Base-by-base conservation (phyloP, 2,329 filamentous ascomycete species). In the Scortechinia acanthostroma region DNA sequence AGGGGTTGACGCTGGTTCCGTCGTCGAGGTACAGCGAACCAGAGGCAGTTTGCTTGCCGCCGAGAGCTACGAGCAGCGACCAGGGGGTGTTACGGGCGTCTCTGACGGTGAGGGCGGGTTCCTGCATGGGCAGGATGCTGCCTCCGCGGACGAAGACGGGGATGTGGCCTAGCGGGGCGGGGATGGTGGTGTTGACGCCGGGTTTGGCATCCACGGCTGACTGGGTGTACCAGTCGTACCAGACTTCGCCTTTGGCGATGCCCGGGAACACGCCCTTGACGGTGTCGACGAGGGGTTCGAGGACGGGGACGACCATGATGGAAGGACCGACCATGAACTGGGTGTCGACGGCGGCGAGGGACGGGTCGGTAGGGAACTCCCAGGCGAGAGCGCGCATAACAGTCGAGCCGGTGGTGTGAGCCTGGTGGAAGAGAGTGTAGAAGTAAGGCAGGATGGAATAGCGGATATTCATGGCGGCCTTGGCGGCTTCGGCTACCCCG, bases 191-290 rank as follows among this genome's bases (percentile, higher is more conserved):
- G 55, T 84, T 84, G 46, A 71, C 65, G 6, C 75, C 74, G 2
- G 73, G 62, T 21, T 65, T 49, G 1, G 69, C 73, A 15, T 66
- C 55, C 2, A 88, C 66, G 0, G 68, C 69, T 0, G 69, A 70
- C 43, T 80, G 76, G n/a, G 74, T 84, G 60, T 89, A 89, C 84
- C 85, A 91, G 58, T 91, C 86, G 54, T 89, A 91, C 81, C 85
- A 91, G 2, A 79, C 59, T 33, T 77, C 75, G 2, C 69, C 80
- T 1, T 71, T 61, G 2, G 70, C 70, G 2, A 80, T 60, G 4
- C 84, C 84, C 0, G 86, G 86, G 59, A 90, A 89, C 3, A 88
- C 75, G 21, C 80, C 85, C 21, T 76, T 65, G 4, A 88, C 83
- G 2, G 70, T 73, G 0, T 65, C 74, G 16, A 76, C 75, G 4